Base-by-base conservation (phyloP, 2,329 filamentous ascomycete genomes). In the Ophiostoma ips region DNA sequence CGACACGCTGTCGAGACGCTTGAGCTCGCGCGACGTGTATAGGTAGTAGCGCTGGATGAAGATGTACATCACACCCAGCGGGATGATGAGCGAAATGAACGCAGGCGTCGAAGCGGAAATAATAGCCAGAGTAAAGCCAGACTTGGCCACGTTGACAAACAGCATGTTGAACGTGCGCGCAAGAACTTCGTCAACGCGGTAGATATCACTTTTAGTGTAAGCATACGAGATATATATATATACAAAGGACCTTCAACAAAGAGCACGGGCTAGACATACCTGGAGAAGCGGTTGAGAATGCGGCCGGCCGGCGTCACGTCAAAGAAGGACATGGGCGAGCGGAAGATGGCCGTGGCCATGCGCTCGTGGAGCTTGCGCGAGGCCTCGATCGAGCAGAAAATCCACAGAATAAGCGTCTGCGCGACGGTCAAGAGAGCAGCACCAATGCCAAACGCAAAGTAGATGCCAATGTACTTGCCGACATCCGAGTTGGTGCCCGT, bases 361-460 rank as follows among this genome's bases (percentile, higher is more conserved):
- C 87, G 77, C 68, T 96, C 92, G 64, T 98, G 92, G 51, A 98
- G 75, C 69, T 96, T 98, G 55, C 92, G 80, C 18, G 90, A 95
- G 47, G 92, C 92, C 80, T 98, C 92, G 55, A 98, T 98, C 5
- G 92, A 96, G 69, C 94, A 98, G 70, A 98, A 96, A 57, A 98
- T 96, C 92, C 92, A 98, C 28, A 98, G 73, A 56, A 98, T 88
- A 58, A 98, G 70, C 6, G 90, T 96, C 67, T 96, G 92, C 30
- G 94, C 62, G 38, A 96, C 87, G 3, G 94, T 90, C 55, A 98
- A 72, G 40, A 78, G 74, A 37, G 92, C 84, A 24, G 86, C 83
- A 31, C 90, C 90, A 48, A 98, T 77, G 45, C 92, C 94, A 66
- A 98, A 86, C 15, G 84, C 87, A 66, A 98, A 92, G 68, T 98